Evolutionary conservation across 352 stramenopile genomes (phyloP).

Genomic region (Phytopythium aichiense): DNA sequence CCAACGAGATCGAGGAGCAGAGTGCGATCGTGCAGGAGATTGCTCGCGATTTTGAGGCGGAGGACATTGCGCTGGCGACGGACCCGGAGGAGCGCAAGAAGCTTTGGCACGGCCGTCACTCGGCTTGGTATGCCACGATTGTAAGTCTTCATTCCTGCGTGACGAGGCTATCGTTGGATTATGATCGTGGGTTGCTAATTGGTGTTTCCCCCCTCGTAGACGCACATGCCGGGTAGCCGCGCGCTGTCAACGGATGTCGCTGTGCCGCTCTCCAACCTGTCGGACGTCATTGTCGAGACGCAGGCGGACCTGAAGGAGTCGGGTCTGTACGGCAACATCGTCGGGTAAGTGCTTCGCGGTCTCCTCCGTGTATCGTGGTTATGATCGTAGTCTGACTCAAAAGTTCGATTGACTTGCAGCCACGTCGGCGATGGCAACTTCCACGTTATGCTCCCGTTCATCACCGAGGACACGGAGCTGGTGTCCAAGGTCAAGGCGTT

Average conservation of each 20-base stretch:
- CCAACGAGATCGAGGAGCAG: constrained; percentile 85
- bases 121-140: constrained; percentile 85
- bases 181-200: constrained; percentile 14
- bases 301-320: constrained; percentile 87
- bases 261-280: constrained; percentile 93
- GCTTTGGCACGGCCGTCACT: constrained; percentile 79
- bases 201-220: constrained; percentile 19
- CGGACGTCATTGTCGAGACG: constrained; percentile 92
- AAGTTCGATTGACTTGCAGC: constrained; percentile 14
- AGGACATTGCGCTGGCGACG: constrained; percentile 77
- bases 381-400: constrained; percentile 4
- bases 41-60: constrained; percentile 77
- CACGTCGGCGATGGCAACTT: constrained; percentile 97
- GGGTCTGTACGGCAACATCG: constrained; percentile 89
- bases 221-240: constrained; percentile 73
- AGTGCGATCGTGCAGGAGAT: constrained; percentile 82
- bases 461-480: constrained; percentile 79
- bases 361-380: background rate
- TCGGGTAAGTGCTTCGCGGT: constrained; percentile 43
- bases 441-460: constrained; percentile 95
- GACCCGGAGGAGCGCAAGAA: constrained; percentile 73
- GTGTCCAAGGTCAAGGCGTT: constrained; percentile 87
- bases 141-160: constrained; percentile 21
- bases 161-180: too few species aligned
- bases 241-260: constrained; percentile 95